These are phyloP conservation scores for Termitomyces sp. DNA, from an alignment of 768 basidiomycete species.

Conservation along the genomic window DNA sequence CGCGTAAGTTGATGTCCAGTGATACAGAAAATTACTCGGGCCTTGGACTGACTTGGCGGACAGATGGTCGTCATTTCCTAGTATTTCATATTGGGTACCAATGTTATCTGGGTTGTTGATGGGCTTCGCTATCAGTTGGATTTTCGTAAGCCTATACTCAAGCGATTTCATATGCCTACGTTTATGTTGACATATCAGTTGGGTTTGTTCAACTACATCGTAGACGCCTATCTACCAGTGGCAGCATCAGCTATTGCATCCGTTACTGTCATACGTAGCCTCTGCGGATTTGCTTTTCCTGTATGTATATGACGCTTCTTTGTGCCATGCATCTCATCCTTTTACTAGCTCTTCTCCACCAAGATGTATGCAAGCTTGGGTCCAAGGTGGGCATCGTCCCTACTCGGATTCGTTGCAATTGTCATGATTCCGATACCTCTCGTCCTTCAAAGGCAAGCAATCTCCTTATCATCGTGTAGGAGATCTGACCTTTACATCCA, in stretches of 20 bases:
- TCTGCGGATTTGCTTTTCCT: conserved; percentile 52
- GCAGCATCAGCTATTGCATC: conserved; percentile 58
- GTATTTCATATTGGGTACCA: conserved; percentile 50
- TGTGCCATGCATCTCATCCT: conserved; percentile 4
- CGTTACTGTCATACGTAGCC: conserved; percentile 48
- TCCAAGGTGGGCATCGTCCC: conserved; percentile 56
- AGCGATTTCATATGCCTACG: not conserved
- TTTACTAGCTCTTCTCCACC: conserved; percentile 45
- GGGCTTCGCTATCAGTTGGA: conserved; percentile 51
- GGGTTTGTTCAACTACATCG: conserved; percentile 55
- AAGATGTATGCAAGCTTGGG: conserved; percentile 50
- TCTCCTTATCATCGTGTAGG: not conserved
- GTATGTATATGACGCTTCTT: conserved; percentile 18
- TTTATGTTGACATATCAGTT: conserved; percentile 31
- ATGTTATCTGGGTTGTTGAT: conserved; percentile 44
- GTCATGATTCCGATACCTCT: conserved; percentile 52
- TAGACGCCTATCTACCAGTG: conserved; percentile 53
- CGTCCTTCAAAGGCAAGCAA: conserved; percentile 33
- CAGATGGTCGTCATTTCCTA: conserved; percentile 59
- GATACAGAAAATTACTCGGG: not conserved
- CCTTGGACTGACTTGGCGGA: not conserved
- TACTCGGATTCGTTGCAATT: conserved; percentile 50
- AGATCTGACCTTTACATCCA: not conserved
- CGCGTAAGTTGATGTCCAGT: conserved; percentile 28
- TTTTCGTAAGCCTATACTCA: conserved; percentile 42